A percentile compares a stretch with the other conserved stretches of the same genome.
These are phyloP conservation scores for Epithemia pelagica DNA, from an alignment of 108 stramenopile genomes.

Conservation along the genomic window DNA sequence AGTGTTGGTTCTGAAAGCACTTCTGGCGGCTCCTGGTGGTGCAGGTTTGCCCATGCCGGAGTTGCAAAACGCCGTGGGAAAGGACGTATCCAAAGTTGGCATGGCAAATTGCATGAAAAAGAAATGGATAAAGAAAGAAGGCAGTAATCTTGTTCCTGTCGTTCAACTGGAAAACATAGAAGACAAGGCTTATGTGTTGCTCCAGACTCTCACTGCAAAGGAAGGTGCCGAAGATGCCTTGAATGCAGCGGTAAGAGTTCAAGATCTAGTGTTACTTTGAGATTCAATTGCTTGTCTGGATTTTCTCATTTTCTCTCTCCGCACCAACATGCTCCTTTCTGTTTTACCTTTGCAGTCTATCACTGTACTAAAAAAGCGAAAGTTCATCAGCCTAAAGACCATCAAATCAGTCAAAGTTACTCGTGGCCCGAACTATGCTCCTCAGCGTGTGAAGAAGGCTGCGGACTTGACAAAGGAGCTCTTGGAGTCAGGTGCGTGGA, in stretches of 20 bases:
- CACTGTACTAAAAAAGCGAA: constrained; percentile 39
- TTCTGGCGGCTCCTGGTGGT: constrained; percentile 35
- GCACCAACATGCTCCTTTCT: constrained; percentile 3
- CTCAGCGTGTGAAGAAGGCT: constrained; percentile 82
- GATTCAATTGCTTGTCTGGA: constrained; percentile 19
- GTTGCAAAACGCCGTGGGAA: constrained; percentile 62
- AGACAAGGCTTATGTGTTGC: constrained; percentile 52
- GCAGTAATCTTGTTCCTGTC: constrained; percentile 49
- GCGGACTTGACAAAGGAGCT: constrained; percentile 97
- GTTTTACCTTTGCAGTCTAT: not conserved
- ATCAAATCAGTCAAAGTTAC: constrained; percentile 82
- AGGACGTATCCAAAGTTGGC: constrained; percentile 85
- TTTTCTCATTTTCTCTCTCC: not conserved
- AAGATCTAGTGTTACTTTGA: not conserved
- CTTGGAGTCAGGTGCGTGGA: constrained; percentile 91
- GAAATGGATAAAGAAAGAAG: constrained; percentile 89
- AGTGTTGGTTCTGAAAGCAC: constrained; percentile 56
- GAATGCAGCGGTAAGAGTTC: constrained; percentile 40
- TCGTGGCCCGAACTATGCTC: constrained; percentile 76
- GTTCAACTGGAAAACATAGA: constrained; percentile 29
- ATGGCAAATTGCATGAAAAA: constrained; percentile 93
- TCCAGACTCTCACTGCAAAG: constrained; percentile 36
- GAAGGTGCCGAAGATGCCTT: constrained; percentile 35
- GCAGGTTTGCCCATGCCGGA: constrained; percentile 51
- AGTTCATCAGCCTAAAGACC: constrained; percentile 66